Conservation (phyloP, 1,284 basidiomycete species). For the Melanopsichium pennsylvanicum region DNA sequence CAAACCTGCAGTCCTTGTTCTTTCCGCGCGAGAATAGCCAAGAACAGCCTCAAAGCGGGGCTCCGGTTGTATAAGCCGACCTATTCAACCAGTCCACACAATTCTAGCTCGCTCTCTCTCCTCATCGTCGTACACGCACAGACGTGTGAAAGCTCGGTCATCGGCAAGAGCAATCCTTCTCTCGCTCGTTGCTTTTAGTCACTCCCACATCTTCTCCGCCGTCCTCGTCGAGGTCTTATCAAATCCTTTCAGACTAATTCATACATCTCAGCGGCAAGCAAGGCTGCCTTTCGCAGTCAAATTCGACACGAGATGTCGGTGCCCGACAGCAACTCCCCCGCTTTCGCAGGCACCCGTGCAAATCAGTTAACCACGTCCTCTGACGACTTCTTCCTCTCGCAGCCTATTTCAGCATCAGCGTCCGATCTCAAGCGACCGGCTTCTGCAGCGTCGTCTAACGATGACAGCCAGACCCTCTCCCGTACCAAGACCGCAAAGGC, state of each 20-base stretch:
- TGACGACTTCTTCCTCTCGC: slow-evolving; percentile 28
- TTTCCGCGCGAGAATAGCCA: slow-evolving; percentile 21
- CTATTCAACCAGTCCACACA: too few species aligned
- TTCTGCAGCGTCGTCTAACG: slow-evolving; percentile 23
- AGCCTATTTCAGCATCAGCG: slow-evolving; percentile 38
- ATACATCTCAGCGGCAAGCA: too few species aligned
- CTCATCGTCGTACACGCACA: slow-evolving; percentile 13
- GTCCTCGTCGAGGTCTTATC: too few species aligned
- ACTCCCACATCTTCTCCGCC: neutral
- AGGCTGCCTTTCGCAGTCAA: too few species aligned
- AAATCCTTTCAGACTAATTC: too few species aligned
- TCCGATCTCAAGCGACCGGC: slow-evolving; percentile 38
- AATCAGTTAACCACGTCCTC: slow-evolving; percentile 3
- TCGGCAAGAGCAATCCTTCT: neutral
- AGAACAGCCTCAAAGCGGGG: neutral
- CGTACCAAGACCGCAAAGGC: slow-evolving; percentile 32
- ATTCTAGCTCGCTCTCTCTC: too few species aligned
- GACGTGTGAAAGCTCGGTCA: slow-evolving; percentile 2
- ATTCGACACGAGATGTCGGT: slow-evolving; percentile 14
- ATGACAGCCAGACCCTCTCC: slow-evolving; percentile 30
- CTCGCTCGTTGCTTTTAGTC: neutral
- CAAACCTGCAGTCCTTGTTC: too few species aligned
- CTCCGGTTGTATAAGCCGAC: slow-evolving; percentile 28
- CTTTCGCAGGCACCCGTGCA: neutral
- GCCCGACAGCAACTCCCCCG: slow-evolving; percentile 12